Conservation (phyloP, 2,329 filamentous ascomycete genomes). For the Penicillium sp. region DNA sequence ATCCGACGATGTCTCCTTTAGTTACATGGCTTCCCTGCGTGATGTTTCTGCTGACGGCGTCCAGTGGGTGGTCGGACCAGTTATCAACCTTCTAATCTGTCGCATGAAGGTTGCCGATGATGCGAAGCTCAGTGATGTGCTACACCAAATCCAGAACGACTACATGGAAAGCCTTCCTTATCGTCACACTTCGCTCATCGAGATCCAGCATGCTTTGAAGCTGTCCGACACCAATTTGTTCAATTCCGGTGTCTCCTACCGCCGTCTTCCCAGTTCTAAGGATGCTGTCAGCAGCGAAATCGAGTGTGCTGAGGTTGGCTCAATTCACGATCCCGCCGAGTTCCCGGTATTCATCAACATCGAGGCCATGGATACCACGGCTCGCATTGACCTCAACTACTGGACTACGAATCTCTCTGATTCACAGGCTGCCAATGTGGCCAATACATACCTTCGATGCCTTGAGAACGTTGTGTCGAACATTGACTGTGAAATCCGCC, state of each 20-base stretch:
- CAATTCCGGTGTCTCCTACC: constrained; percentile 50
- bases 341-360: constrained; percentile 49
- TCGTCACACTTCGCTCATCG: constrained; percentile 44
- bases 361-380: constrained; percentile 43
- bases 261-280: constrained; percentile 36
- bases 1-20: constrained; percentile 65
- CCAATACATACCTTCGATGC: constrained; percentile 35
- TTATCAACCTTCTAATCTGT: constrained; percentile 48
- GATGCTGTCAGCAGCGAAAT: constrained; percentile 26
- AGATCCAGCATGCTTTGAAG: constrained; percentile 46
- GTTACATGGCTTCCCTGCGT: constrained; percentile 43
- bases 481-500: constrained; percentile 28
- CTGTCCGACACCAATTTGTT: constrained; percentile 41
- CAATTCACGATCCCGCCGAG: constrained; percentile 48
- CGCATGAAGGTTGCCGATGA: constrained; percentile 38
- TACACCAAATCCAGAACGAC: constrained; percentile 45
- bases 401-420: constrained; percentile 42
- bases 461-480: constrained; percentile 39
- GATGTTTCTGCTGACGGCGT: constrained; percentile 40
- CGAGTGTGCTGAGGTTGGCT: constrained; percentile 37
- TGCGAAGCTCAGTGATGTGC: constrained; percentile 34
- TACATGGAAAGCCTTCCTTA: constrained; percentile 47
- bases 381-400: constrained; percentile 40
- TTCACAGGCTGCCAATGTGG: constrained; percentile 38
- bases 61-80: constrained; percentile 45